These are phyloP conservation scores for Kluyveromyces aestuarii DNA, from an alignment of 805 yeast genomes.

Conservation along the genomic window DNA sequence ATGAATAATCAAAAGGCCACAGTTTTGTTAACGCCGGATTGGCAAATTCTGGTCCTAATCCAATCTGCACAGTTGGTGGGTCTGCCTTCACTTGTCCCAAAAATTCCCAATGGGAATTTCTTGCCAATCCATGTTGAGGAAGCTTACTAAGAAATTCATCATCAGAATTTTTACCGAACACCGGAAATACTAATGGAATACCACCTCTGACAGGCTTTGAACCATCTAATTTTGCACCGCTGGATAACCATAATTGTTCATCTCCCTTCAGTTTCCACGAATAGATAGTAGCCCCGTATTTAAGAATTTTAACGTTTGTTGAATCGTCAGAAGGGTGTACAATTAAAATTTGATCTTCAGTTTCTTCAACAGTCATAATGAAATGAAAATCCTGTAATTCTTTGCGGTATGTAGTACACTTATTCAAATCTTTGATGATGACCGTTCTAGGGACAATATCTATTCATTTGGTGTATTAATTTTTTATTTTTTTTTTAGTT, in stretches of 20 bases:
- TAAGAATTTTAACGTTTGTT: conserved; percentile 60
- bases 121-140: conserved; percentile 96
- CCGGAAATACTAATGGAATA: conserved; percentile 92
- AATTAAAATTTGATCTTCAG: conserved; percentile 52
- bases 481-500: too few species aligned
- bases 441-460: too few species aligned
- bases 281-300: conserved; percentile 80
- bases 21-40: conserved; percentile 55
- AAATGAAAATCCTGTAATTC: not conserved
- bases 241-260: conserved; percentile 78
- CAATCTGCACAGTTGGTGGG: conserved; percentile 83
- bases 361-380: conserved; percentile 57
- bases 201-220: conserved; percentile 95
- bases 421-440: too few species aligned
- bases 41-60: conserved; percentile 77
- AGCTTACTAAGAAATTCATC: conserved; percentile 51
- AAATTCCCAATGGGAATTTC: conserved; percentile 88
- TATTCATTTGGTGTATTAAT: too few species aligned
- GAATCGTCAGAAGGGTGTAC: conserved; percentile 42
- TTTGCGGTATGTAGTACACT: too few species aligned
- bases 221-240: conserved; percentile 81
- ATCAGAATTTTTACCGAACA: conserved; percentile 64
- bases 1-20: conserved; percentile 61
- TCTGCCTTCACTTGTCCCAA: conserved; percentile 68
- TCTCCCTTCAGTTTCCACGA: conserved; percentile 69